A percentile compares a stretch with the other conserved stretches of the same genome.
Conservation (phyloP, 139 green algal species). For the Picochlorum sp. region DNA sequence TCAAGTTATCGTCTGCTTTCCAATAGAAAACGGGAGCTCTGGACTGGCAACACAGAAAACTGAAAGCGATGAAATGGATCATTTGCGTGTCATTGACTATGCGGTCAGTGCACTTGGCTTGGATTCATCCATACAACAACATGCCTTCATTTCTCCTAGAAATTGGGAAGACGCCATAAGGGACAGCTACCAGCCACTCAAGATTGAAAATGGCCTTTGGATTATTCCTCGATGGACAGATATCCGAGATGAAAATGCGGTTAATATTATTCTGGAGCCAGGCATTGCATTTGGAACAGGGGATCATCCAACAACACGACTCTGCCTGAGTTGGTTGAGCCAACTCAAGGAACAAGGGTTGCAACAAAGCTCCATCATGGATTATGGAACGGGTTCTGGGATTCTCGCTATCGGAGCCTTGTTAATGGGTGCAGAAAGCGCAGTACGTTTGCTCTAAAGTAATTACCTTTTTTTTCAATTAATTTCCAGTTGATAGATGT, state of each 20-base stretch:
- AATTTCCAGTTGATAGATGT: too few relatives aligned
- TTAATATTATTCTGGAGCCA: slow-evolving; percentile 62
- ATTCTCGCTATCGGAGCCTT: slow-evolving; percentile 69
- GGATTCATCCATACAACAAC: neutral
- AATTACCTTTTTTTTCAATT: too few relatives aligned
- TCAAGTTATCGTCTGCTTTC: slow-evolving; percentile 46
- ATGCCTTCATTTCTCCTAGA: slow-evolving; percentile 26
- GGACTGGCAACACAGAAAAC: neutral
- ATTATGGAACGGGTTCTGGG: slow-evolving; percentile 72
- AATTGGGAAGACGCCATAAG: slow-evolving; percentile 58
- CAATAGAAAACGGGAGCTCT: slow-evolving; percentile 16
- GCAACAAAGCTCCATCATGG: slow-evolving; percentile 29
- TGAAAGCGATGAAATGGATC: neutral
- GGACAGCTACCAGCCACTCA: slow-evolving; percentile 11
- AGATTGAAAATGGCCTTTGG: slow-evolving; percentile 34
- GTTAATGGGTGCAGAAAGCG: slow-evolving; percentile 37
- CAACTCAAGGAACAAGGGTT: neutral
- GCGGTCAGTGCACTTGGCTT: neutral
- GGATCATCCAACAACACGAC: slow-evolving; percentile 78
- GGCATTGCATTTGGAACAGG: slow-evolving; percentile 86
- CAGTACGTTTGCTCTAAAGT: too few relatives aligned
- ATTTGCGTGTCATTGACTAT: neutral
- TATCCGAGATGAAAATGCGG: slow-evolving; percentile 21
- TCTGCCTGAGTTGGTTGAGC: slow-evolving; percentile 60
- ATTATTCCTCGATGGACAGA: slow-evolving; percentile 58